phyloP scores from a whole-genome alignment of 1,284 basidiomycete genomes.

The Pholiota adiposa region DNA sequence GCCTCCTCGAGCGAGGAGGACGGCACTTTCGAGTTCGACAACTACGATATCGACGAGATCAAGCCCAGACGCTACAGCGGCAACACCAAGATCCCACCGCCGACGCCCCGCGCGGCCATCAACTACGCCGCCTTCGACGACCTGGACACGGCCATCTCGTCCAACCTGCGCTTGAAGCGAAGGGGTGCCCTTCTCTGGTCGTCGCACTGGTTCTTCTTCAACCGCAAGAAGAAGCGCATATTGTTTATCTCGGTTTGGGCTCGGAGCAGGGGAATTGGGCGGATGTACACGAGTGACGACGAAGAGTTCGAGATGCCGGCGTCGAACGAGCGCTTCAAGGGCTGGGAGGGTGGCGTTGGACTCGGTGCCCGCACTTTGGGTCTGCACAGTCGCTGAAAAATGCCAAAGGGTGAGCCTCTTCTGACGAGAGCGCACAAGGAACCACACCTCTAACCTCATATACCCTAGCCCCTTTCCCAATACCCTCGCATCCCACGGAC shows the following conservation, averaged over 20 bases:
- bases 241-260: conserved; percentile 95
- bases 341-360: conserved; percentile 76
- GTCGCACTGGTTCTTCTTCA: conserved; percentile 97
- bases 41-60: conserved; percentile 74
- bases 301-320: conserved; percentile 37
- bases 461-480: conserved; percentile 19
- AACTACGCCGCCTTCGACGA: conserved; percentile 32
- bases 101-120: conserved; percentile 38
- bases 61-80: conserved; percentile 42
- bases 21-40: conserved; percentile 75
- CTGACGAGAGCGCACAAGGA: not conserved
- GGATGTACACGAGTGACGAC: conserved; percentile 58
- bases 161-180: conserved; percentile 41
- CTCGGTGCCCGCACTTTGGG: conserved; percentile 79
- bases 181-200: conserved; percentile 93
- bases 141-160: conserved; percentile 30
- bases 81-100: conserved; percentile 38
- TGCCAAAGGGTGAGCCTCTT: conserved; percentile 14
- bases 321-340: conserved; percentile 62
- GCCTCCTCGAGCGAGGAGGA: conserved; percentile 66
- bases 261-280: conserved; percentile 65
- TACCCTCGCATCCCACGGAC: conserved; percentile 16
- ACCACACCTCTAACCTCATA: conserved; percentile 19
- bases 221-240: conserved; percentile 91
- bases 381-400: conserved; percentile 38